A percentile compares a stretch with the other conserved stretches of the same genome.
Conservation (phyloP, 2,329 filamentous ascomycete species). For the Nigrograna mackinnonii region DNA sequence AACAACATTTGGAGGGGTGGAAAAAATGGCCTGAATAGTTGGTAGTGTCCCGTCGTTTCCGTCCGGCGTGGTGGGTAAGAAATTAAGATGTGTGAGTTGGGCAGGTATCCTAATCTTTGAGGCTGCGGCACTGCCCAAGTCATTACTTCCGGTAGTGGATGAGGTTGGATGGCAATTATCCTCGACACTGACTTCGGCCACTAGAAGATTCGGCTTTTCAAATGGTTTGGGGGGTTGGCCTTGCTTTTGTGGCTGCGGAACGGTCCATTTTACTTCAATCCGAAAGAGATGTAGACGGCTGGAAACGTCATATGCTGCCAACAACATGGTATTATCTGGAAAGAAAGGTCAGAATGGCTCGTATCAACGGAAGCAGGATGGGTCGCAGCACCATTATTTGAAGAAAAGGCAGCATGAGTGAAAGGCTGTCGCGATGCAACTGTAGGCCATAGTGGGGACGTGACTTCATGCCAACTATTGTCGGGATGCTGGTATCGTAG, state of each 20-base stretch:
- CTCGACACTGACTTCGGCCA: constrained; percentile 29
- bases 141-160: constrained; percentile 18
- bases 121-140: constrained; percentile 24
- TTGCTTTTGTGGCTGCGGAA: constrained; percentile 57
- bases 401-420: constrained; percentile 48
- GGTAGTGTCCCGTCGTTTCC: constrained; percentile 62
- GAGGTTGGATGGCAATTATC: constrained; percentile 34
- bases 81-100: constrained; percentile 71
- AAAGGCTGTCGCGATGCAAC: constrained; percentile 60
- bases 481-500: constrained; percentile 79
- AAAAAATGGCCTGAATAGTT: constrained; percentile 74
- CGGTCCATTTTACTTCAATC: constrained; percentile 71
- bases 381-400: constrained; percentile 76
- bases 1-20: constrained; percentile 52
- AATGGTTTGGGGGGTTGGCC: constrained; percentile 47
- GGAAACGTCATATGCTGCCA: constrained; percentile 70
- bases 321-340: constrained; percentile 56
- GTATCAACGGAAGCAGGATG: too few species aligned
- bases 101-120: constrained; percentile 30
- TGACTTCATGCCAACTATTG: constrained; percentile 71
- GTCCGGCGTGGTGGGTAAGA: constrained; percentile 70
- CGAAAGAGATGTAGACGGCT: constrained; percentile 76
- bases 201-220: constrained; percentile 35
- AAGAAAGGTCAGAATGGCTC: too few species aligned
- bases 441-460: constrained; percentile 74